Evolutionary conservation across 2,329 filamentous ascomycete species (phyloP).

Genomic region (Alternaria triticimaculans): DNA sequence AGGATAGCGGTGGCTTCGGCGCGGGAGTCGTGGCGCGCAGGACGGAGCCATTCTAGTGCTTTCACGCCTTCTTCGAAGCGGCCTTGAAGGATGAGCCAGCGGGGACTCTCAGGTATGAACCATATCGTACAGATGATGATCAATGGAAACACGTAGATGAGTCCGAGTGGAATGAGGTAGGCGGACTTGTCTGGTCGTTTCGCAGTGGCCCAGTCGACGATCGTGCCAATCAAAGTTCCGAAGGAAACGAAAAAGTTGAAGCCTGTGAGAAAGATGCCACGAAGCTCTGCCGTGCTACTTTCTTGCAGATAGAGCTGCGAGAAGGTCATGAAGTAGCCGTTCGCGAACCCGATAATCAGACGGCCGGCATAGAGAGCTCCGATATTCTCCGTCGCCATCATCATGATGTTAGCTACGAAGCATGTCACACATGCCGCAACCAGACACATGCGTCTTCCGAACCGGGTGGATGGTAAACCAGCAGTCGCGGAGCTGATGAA

Average conservation of each 20-base stretch:
- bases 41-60: constrained; percentile 47
- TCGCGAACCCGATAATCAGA: constrained; percentile 62
- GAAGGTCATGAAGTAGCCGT: constrained; percentile 65
- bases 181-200: constrained; percentile 41
- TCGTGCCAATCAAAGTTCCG: constrained; percentile 54
- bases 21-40: constrained; percentile 49
- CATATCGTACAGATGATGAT: constrained; percentile 51
- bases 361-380: constrained; percentile 63
- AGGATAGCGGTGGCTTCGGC: constrained; percentile 40
- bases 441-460: constrained; percentile 56
- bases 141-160: constrained; percentile 58
- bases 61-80: constrained; percentile 45
- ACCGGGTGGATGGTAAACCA: constrained; percentile 48
- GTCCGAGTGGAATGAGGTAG: constrained; percentile 58
- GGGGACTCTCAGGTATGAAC: constrained; percentile 42
- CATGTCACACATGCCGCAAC: constrained; percentile 59
- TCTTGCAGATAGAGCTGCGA: constrained; percentile 60
- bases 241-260: constrained; percentile 60
- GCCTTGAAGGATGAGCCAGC: constrained; percentile 43
- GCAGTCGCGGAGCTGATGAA: constrained; percentile 52
- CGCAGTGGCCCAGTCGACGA: constrained; percentile 60
- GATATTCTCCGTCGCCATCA: constrained; percentile 64
- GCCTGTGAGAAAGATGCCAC: constrained; percentile 56
- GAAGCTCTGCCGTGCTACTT: constrained; percentile 58
- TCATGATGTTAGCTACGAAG: constrained; percentile 61